phyloP scores from a whole-genome alignment of 495 filamentous ascomycete species.

The Hamigera avellanea region DNA sequence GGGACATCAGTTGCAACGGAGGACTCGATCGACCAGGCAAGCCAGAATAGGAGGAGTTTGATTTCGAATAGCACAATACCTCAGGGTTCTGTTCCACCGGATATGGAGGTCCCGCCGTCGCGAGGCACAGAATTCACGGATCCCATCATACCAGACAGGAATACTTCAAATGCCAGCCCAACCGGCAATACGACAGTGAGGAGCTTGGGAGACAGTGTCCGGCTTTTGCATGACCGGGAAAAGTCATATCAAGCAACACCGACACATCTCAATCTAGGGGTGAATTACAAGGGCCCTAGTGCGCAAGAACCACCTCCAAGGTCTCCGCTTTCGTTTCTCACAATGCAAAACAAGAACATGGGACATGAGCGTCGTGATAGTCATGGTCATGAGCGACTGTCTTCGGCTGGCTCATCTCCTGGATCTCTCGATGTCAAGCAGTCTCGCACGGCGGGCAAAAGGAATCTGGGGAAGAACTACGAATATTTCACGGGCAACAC shows the following conservation, averaged over 20 bases:
- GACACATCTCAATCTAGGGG: constrained; percentile 45
- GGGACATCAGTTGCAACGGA: constrained; percentile 29
- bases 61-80: constrained; percentile 32
- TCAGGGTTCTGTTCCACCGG: constrained; percentile 28
- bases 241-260: constrained; percentile 37
- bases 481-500: constrained; percentile 92
- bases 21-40: constrained; percentile 31
- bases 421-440: constrained; percentile 25
- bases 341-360: constrained; percentile 37
- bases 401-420: constrained; percentile 66
- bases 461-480: constrained; percentile 58
- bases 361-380: constrained; percentile 37
- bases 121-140: constrained; percentile 73
- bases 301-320: constrained; percentile 44
- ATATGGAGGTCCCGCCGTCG: constrained; percentile 55
- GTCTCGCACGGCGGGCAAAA: constrained; percentile 13
- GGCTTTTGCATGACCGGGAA: constrained; percentile 50
- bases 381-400: constrained; percentile 61
- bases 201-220: constrained; percentile 63
- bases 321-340: constrained; percentile 62
- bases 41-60: constrained; percentile 38
- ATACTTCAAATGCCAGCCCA: constrained; percentile 65
- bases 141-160: constrained; percentile 45
- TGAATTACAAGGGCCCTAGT: constrained; percentile 36
- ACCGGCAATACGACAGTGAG: constrained; percentile 51